A percentile compares a stretch with the other conserved stretches of the same genome.
Conservation (phyloP, 2,329 filamentous ascomycete genomes). For the Berkeleyomyces basicola region DNA sequence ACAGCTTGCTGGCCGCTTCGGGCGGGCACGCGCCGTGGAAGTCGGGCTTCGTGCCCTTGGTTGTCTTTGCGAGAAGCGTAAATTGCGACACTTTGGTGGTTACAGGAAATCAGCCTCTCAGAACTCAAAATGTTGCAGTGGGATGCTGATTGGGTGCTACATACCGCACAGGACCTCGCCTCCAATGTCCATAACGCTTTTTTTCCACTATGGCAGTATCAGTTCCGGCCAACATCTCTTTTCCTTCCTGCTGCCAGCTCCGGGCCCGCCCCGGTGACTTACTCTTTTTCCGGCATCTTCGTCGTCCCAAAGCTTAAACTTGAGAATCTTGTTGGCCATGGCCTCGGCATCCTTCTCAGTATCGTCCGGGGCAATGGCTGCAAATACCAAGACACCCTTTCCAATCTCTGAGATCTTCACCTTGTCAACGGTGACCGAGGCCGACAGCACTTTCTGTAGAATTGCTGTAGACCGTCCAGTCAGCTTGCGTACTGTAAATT, state of each 20-base stretch:
- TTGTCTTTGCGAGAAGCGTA: constrained; percentile 80
- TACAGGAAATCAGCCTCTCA: too few relatives aligned
- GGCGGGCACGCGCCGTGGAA: constrained; percentile 78
- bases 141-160: constrained; percentile 10
- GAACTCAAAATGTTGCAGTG: background rate
- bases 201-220: constrained; percentile 57
- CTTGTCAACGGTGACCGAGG: constrained; percentile 87
- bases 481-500: background rate
- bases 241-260: background rate
- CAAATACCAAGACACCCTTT: constrained; percentile 77
- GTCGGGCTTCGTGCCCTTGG: constrained; percentile 88
- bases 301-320: constrained; percentile 84
- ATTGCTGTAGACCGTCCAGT: constrained; percentile 45
- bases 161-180: constrained; percentile 90
- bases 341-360: constrained; percentile 74
- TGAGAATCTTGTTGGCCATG: constrained; percentile 72
- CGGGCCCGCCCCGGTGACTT: constrained; percentile 18
- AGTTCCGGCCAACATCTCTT: background rate
- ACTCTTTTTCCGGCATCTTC: constrained; percentile 48
- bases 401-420: constrained; percentile 82
- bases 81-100: constrained; percentile 69
- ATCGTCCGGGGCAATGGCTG: constrained; percentile 78
- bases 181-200: constrained; percentile 68
- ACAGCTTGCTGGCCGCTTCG: constrained; percentile 63
- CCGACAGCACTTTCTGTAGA: constrained; percentile 82